Evolutionary conservation across 768 basidiomycete genomes (phyloP), one percentile per base, ranked within the genome.

Genomic region (Phaeolepiota aurea): DNA sequence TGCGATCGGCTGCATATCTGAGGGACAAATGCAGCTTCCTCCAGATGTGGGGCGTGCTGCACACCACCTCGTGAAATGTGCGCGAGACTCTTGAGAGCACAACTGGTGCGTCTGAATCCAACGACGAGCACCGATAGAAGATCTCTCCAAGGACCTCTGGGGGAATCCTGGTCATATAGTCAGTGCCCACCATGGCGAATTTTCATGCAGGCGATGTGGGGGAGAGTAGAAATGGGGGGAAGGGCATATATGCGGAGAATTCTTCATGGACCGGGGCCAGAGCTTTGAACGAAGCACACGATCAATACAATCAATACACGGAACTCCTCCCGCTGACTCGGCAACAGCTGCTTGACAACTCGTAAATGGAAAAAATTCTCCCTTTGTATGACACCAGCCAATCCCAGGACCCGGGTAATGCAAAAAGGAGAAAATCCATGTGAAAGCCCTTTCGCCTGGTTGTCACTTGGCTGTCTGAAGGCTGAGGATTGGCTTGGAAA

Each of bases 41-140:
- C 64, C 66, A 66, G 3, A 47, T 52, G 1, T 44, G 40, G 0
- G 64, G 66, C 3, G 63, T 63, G 16, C 44, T 45, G 19, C 50
- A 47, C 12, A 54, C 52, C 41, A 59, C 48, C 18, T 38, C 38
- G 28, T 55, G 54, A 37, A 65, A 65, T 4, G 46, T 43, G 7
- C 43, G 50, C 25, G 57, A 64, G 3, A 66, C 62, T 15, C 37
- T 32, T 23, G 54, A 53, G 28, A 67, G 50, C n/a, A 55, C 20
- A 25, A 62, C 41, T 0, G 64, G 65, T n/a, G 58, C 55, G 48
- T 64, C 56, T 14, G 62, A 52, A 36, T 45, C 47, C 13, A 48
- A 20, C 1, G 45, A 13, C 4, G 62, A 43, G 37, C 54, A 48
- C 13, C 22, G 39, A 20, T 40, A 20, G 4, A 42, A 12, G 33